Percentiles rank a stretch among this genome's conserved stretches.
These are phyloP conservation scores for Tylopilus sp. DNA, from an alignment of 768 basidiomycete genomes.

Conservation along the genomic window DNA sequence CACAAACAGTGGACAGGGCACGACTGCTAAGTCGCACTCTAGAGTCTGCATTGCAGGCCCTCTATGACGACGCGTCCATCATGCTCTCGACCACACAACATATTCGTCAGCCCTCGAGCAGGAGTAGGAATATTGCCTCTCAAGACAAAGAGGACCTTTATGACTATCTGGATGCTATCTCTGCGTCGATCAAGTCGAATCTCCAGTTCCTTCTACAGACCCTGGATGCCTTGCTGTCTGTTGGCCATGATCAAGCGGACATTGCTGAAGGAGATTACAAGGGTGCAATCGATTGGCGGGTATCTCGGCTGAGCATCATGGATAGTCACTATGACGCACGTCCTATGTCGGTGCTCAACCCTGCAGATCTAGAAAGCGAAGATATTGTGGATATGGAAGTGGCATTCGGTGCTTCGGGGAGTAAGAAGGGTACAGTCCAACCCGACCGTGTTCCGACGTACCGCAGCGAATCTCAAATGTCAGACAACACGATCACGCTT, in stretches of 20 bases:
- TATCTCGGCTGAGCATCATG: slow-evolving; percentile 65
- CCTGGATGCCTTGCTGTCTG: slow-evolving; percentile 55
- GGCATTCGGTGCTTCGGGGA: slow-evolving; percentile 43
- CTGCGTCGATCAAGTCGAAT: slow-evolving; percentile 54
- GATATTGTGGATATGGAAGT: slow-evolving; percentile 59
- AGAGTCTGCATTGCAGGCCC: slow-evolving; percentile 65
- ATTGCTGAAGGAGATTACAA: slow-evolving; percentile 68
- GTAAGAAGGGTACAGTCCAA: slow-evolving; percentile 25
- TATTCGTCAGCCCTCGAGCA: slow-evolving; percentile 16
- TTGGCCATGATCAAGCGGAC: slow-evolving; percentile 72
- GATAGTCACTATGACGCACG: slow-evolving; percentile 48
- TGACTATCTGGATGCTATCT: slow-evolving; percentile 49
- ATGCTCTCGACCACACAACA: slow-evolving; percentile 58
- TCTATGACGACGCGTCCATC: slow-evolving; percentile 68
- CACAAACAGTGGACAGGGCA: slow-evolving; percentile 66
- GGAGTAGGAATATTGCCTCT: background rate
- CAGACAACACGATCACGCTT: slow-evolving; percentile 33
- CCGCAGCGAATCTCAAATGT: slow-evolving; percentile 34
- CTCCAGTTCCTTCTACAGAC: slow-evolving; percentile 53
- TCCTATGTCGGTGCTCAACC: slow-evolving; percentile 36
- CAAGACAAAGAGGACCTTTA: slow-evolving; percentile 22
- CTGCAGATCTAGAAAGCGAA: slow-evolving; percentile 40
- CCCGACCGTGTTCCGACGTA: slow-evolving; percentile 26
- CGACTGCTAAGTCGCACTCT: slow-evolving; percentile 63
- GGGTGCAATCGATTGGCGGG: slow-evolving; percentile 74